phyloP scores from a whole-genome alignment of 2,329 filamentous ascomycete genomes.

The Aspergillus sp. region DNA sequence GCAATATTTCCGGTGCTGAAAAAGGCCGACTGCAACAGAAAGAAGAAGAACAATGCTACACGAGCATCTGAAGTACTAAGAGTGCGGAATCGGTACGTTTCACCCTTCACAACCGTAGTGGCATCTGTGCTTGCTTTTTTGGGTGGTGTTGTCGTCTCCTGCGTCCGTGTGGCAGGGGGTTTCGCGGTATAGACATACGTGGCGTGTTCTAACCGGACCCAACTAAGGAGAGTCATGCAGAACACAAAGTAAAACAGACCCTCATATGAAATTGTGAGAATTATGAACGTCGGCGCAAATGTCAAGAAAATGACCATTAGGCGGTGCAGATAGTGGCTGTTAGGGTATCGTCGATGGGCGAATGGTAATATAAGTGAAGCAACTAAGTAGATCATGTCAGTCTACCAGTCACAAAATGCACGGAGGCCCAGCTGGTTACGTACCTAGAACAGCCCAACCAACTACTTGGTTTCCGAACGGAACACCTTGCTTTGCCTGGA shows the following conservation, averaged over 20 bases:
- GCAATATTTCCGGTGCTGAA: constrained; percentile 97
- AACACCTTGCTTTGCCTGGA: constrained; percentile 82
- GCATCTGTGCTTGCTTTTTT: constrained; percentile 30
- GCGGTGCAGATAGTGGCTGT: constrained; percentile 85
- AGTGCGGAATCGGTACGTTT: constrained; percentile 56
- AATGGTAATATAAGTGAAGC: constrained; percentile 76
- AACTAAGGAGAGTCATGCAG: constrained; percentile 75
- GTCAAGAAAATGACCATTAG: constrained; percentile 86
- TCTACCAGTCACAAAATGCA: neutral
- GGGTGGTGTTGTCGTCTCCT: constrained; percentile 26
- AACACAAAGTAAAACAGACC: constrained; percentile 94
- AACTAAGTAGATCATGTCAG: constrained; percentile 51
- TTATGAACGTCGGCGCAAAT: constrained; percentile 90
- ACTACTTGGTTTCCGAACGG: constrained; percentile 84
- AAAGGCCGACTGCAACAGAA: constrained; percentile 90
- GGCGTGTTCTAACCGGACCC: constrained; percentile 88
- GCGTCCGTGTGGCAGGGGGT: constrained; percentile 12
- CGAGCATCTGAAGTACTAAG: constrained; percentile 81
- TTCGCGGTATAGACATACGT: constrained; percentile 54
- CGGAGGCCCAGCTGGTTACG: constrained; percentile 24
- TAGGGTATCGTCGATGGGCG: constrained; percentile 76
- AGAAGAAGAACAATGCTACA: constrained; percentile 91
- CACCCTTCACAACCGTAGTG: constrained; percentile 32
- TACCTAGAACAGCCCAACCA: constrained; percentile 77
- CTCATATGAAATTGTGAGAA: constrained; percentile 96